Evolutionary conservation across 495 filamentous ascomycete species (phyloP), one percentile per base, ranked within the genome.

Genomic region (Penicillium salamii): DNA sequence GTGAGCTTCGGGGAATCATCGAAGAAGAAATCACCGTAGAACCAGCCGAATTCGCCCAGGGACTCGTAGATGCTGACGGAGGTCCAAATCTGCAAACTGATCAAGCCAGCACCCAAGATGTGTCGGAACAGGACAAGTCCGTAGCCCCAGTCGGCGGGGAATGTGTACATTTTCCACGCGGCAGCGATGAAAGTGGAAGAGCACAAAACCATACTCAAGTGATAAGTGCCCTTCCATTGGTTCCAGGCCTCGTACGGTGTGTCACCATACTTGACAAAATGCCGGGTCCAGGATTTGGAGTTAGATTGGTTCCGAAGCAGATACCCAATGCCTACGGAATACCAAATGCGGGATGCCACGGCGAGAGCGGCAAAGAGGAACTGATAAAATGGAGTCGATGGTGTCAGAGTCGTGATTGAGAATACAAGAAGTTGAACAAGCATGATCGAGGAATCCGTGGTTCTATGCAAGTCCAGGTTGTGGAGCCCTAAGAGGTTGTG

Each of bases 11-110:
- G 85, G 8, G 83, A 81, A 37, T 85, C 83, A 42, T 85, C 79
- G 54, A 95, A 90, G 70, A 96, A 97, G 75, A 98, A 98, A 66
- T 98, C 93, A 11, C 93, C 93, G 59, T 90, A 98, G 76, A 97
- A 98, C 93, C 95, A 98, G 55, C 95, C 95, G 62, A 97, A 97
- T 62, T 98, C 93, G 35, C 92, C 92, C 2, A 97, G 84, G 5
- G 92, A 96, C 13, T 96, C 90, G 69, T 97, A 95, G 50, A 97
- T 95, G 65, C 91, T 96, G 51, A 88, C 69, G 4, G 88, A 85
- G 3, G 92, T 97, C 95, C 95, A 98, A 9, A 92, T 69, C 62
- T 98, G 93, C 38, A 98, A 77, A 12, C 87, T 81, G 44, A 97
- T 82, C 48, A 97, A 73, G 50, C 89, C 84, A 29, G 76, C 69